Conservation (phyloP, 1,284 basidiomycete genomes). For the Cryptococcus maquisensis region DNA sequence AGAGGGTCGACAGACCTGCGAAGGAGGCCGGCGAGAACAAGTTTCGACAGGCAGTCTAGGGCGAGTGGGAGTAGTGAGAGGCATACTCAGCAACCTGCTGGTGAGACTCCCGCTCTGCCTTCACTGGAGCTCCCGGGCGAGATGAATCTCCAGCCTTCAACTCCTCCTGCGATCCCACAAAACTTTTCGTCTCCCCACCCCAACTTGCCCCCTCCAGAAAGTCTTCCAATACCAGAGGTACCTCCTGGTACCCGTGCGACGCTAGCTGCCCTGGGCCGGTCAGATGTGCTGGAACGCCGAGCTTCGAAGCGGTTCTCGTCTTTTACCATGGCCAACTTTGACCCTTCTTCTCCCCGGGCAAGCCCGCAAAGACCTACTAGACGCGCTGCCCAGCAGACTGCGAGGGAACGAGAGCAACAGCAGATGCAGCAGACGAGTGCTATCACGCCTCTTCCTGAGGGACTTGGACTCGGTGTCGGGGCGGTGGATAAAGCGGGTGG, state of each 20-base stretch:
- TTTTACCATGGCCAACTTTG: constrained; percentile 94
- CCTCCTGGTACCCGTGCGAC: constrained; percentile 72
- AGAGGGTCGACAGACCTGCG: background rate
- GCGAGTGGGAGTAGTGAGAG: background rate
- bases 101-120: constrained; percentile 19
- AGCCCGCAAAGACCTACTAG: constrained; percentile 43
- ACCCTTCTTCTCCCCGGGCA: constrained; percentile 52
- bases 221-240: constrained; percentile 31
- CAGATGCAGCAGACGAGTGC: constrained; percentile 23
- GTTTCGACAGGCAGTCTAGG: background rate
- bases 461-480: background rate
- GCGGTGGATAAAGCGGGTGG: background rate
- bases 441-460: constrained; percentile 18
- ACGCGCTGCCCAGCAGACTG: constrained; percentile 16
- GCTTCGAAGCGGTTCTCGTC: constrained; percentile 96
- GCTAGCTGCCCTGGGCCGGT: constrained; percentile 79
- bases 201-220: constrained; percentile 23
- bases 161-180: background rate
- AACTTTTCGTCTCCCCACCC: constrained; percentile 25
- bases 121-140: constrained; percentile 24
- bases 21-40: background rate
- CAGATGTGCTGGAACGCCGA: constrained; percentile 80
- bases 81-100: background rate
- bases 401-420: constrained; percentile 4
- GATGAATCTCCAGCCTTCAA: constrained; percentile 19